Conservation (phyloP, 2,329 filamentous ascomycete genomes). For the Fusarium sp. region DNA sequence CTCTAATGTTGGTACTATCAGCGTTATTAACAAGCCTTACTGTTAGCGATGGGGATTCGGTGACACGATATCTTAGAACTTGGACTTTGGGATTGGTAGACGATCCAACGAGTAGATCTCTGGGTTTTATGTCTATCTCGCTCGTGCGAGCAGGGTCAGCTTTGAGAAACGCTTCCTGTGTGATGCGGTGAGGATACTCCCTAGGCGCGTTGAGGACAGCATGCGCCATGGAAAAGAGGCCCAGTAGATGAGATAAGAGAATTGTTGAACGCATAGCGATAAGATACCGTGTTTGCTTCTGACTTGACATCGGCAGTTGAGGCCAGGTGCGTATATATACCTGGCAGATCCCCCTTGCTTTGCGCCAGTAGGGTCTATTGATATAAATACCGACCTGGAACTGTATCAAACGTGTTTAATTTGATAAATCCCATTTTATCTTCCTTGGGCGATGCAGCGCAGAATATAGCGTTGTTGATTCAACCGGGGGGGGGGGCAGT, state of each 20-base stretch:
- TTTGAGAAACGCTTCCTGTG: background rate
- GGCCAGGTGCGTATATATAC: background rate
- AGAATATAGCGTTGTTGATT: too few species aligned
- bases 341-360: too few species aligned
- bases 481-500: too few species aligned
- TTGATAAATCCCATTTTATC: too few species aligned
- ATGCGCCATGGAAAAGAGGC: background rate
- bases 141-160: background rate
- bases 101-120: background rate
- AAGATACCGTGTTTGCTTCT: background rate
- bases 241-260: background rate
- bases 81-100: too few species aligned
- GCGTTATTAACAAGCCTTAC: background rate
- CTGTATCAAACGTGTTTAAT: too few species aligned
- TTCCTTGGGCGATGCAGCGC: too few species aligned
- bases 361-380: too few species aligned
- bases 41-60: too few species aligned
- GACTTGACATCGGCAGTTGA: background rate
- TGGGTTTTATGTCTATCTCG: background rate
- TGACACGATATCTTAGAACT: too few species aligned
- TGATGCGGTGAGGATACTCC: background rate
- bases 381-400: too few species aligned
- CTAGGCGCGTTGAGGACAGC: background rate
- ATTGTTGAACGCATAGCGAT: background rate
- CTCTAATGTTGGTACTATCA: background rate